These are phyloP conservation scores for Purpureocillium lavendulum DNA, from an alignment of 2,329 filamentous ascomycete genomes.

Conservation along the genomic window DNA sequence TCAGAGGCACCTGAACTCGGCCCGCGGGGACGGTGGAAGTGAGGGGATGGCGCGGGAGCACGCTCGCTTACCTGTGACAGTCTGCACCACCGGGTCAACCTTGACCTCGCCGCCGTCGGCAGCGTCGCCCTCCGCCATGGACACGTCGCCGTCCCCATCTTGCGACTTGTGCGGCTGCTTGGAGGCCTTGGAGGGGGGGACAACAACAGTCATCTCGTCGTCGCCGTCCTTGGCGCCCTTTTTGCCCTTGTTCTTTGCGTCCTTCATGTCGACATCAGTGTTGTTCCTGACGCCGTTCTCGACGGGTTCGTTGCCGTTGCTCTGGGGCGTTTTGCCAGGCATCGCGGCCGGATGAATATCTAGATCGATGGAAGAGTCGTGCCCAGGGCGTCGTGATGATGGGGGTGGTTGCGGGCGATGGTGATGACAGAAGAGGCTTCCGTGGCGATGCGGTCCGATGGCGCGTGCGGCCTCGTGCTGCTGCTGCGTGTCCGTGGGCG, in stretches of 20 bases:
- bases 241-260: slow-evolving; percentile 61
- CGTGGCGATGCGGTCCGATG: not conserved
- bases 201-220: slow-evolving; percentile 75
- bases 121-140: slow-evolving; percentile 57
- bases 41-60: not conserved
- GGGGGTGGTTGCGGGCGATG: not conserved
- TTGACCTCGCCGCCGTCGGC: slow-evolving; percentile 45
- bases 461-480: not conserved
- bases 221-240: slow-evolving; percentile 58
- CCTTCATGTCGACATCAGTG: slow-evolving; percentile 61
- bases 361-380: not conserved
- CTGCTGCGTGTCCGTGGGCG: not conserved
- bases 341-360: slow-evolving; percentile 34
- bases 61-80: slow-evolving; percentile 46
- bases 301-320: slow-evolving; percentile 60
- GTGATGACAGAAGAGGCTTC: not conserved
- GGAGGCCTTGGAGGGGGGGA: slow-evolving; percentile 61
- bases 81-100: slow-evolving; percentile 52
- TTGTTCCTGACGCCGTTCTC: slow-evolving; percentile 60
- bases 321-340: slow-evolving; percentile 66
- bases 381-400: not conserved
- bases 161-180: slow-evolving; percentile 47
- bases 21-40: not conserved
- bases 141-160: slow-evolving; percentile 61
- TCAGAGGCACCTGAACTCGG: not conserved